Evolutionary conservation across 2,329 filamentous ascomycete genomes (phyloP).

Genomic region (Westerdykella sp.): DNA sequence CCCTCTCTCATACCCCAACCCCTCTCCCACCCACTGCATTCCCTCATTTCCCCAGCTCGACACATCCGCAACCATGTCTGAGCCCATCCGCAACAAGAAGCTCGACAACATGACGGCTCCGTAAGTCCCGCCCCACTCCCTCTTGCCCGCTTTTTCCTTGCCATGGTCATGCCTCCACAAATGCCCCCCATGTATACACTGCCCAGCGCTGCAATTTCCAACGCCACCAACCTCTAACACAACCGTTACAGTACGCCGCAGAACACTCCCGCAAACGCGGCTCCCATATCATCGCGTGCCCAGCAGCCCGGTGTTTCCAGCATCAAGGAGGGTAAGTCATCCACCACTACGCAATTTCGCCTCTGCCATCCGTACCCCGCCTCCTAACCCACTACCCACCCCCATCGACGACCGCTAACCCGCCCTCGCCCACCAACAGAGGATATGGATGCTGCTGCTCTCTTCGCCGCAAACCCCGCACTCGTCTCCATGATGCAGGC

Average conservation of each 20-base stretch:
- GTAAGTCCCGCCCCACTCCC: conserved; percentile 46
- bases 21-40: conserved; percentile 4
- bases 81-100: conserved; percentile 63
- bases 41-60: conserved; percentile 14
- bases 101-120: conserved; percentile 56
- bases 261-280: conserved; percentile 93
- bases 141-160: not conserved
- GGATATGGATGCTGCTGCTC: conserved; percentile 85
- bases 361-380: conserved; percentile 9
- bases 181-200: conserved; percentile 6
- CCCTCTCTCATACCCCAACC: conserved; percentile 28
- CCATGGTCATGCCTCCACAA: conserved; percentile 9
- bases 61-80: conserved; percentile 50
- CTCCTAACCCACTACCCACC: conserved; percentile 30
- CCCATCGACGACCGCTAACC: conserved; percentile 33
- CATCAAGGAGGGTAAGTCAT: conserved; percentile 83
- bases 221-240: conserved; percentile 17
- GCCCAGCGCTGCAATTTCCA: conserved; percentile 6
- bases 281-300: conserved; percentile 94
- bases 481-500: conserved; percentile 97
- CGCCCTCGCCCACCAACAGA: conserved; percentile 51
- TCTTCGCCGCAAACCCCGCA: conserved; percentile 93
- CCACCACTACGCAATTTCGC: conserved; percentile 3
- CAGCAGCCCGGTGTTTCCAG: conserved; percentile 90
- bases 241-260: conserved; percentile 72